Base-by-base conservation (phyloP, 441 rosid genomes). In the Viola pubescens region DNA sequence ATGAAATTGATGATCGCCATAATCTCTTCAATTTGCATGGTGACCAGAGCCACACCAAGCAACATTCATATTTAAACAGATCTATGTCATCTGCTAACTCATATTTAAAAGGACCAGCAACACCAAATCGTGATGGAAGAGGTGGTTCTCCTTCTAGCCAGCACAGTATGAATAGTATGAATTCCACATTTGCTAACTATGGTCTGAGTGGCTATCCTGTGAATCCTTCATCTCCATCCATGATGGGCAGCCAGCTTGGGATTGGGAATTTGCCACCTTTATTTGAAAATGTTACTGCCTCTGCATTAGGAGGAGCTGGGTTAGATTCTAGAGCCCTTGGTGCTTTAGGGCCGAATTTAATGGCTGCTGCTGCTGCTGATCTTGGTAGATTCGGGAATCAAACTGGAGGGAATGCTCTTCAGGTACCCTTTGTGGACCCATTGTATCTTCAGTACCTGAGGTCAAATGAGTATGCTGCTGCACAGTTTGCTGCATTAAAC, bases 221-320 rank as follows among this genome's bases (percentile, higher is more conserved):
- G 6, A 84, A 76, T 73, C 94, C 94, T 9, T 80, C 81, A 53
- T 56, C 85, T 60, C 77, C 86, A 44, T 77, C 91, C 51, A 68
- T 80, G 81, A 77, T 87, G 81, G 80, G 84, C 45, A 69, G 74
- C 71, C 98, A 91, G 58, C 73, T 85, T 58, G 88, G 87, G 44
- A 61, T 66, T 45, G 79, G 74, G 57, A 84, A 72, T 77, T 63
- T 76, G 55, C 86, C 96, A 12, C 86, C 87, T 10, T 62, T 79
- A 61, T 79, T 74, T 79, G 96, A 85, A 55, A 85, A 82, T 80
- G 81, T 69, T 70, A 74, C 88, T 16, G 86, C 85, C 53, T 78
- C 88, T n/a, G 81, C 85, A 66, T 49, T 83, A 79, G 87, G 74
- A 37, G 73, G 71, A 41, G 78, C 86, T 62, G 88, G 89, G 70